Conservation (phyloP, 2,329 filamentous ascomycete species). For the Apiospora hydei region DNA sequence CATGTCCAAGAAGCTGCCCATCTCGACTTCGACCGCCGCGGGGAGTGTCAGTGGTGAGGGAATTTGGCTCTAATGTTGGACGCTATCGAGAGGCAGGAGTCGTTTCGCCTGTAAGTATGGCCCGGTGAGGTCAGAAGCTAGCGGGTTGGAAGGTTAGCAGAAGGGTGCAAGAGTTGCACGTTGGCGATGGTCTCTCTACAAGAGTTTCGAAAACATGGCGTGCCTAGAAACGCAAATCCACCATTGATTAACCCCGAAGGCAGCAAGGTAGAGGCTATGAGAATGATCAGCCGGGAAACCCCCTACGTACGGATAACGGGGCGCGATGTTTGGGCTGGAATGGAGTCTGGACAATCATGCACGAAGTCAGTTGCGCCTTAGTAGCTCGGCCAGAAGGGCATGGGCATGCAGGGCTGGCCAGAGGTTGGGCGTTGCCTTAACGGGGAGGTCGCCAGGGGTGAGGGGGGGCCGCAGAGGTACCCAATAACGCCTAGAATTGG, state of each 20-base stretch:
- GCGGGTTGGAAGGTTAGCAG: neutral
- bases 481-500: neutral
- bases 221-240: neutral
- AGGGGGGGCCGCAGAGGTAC: neutral
- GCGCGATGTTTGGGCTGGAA: constrained; percentile 21
- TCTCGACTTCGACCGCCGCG: constrained; percentile 31
- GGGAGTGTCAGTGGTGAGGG: neutral
- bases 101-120: neutral
- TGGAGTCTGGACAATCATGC: constrained; percentile 15
- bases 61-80: neutral
- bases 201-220: constrained; percentile 3
- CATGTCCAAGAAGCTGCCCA: constrained; percentile 40
- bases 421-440: constrained; percentile 2
- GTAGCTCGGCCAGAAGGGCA: neutral
- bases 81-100: neutral
- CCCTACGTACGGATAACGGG: neutral
- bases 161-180: constrained; percentile 12
- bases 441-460: neutral
- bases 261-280: neutral
- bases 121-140: constrained; percentile 7
- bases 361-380: neutral
- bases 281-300: neutral
- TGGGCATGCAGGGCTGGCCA: neutral
- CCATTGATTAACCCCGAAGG: neutral
- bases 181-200: constrained; percentile 15